Conservation (phyloP, 805 yeast species). For the Starmera amethionina region DNA sequence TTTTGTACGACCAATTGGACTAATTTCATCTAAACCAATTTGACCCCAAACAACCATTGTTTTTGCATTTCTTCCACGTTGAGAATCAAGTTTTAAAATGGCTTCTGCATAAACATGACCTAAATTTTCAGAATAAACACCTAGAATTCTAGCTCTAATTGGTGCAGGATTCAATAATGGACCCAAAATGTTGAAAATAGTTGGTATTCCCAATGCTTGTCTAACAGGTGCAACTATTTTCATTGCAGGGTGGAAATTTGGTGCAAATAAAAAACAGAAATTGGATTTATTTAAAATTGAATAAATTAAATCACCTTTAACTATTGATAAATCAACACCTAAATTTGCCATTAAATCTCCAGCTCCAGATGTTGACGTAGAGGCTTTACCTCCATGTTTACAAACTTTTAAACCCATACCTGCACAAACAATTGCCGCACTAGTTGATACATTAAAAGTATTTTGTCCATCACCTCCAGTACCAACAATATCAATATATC, state of each 20-base stretch:
- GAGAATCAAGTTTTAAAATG: constrained; percentile 49
- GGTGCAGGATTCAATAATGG: constrained; percentile 92
- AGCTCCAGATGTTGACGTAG: constrained; percentile 88
- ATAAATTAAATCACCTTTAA: constrained; percentile 54
- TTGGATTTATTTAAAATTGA: constrained; percentile 36
- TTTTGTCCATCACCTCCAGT: constrained; percentile 99
- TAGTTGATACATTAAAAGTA: constrained; percentile 93
- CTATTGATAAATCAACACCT: constrained; percentile 75
- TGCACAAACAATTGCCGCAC: constrained; percentile 88
- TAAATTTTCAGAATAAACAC: constrained; percentile 72
- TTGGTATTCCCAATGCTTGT: constrained; percentile 73
- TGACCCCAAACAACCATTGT: constrained; percentile 93
- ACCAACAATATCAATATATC: constrained; percentile 86
- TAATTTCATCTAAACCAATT: constrained; percentile 85
- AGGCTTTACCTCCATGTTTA: constrained; percentile 97
- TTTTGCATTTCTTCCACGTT: constrained; percentile 29
- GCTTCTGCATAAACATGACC: constrained; percentile 85
- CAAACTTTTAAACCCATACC: constrained; percentile 77
- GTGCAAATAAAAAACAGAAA: constrained; percentile 78
- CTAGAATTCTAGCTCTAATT: constrained; percentile 68
- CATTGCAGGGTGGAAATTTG: constrained; percentile 91
- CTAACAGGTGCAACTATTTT: constrained; percentile 73
- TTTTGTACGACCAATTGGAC: constrained; percentile 76
- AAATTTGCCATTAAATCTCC: constrained; percentile 76
- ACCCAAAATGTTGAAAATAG: constrained; percentile 89